A percentile compares a stretch with the other conserved stretches of the same genome.
These are phyloP conservation scores for Pueraria montana DNA, from an alignment of 306 rosid species.

Conservation along the genomic window DNA sequence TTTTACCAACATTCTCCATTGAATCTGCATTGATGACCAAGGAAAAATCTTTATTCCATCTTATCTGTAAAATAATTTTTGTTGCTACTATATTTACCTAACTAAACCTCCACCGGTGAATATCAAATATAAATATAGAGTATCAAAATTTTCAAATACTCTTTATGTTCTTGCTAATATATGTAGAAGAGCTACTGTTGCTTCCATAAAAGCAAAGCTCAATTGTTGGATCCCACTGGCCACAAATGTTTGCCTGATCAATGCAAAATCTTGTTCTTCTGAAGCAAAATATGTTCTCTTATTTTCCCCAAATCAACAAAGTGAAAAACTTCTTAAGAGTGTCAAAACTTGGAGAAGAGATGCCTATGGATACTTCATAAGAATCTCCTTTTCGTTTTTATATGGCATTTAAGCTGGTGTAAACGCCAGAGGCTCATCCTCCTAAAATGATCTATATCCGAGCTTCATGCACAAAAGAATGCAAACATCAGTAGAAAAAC, in stretches of 20 bases:
- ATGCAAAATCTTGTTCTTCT: constrained; percentile 24
- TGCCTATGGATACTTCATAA: constrained; percentile 5
- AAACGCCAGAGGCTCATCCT: constrained; percentile 6
- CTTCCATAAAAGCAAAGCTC: constrained; percentile 24
- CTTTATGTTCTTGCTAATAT: constrained; percentile 18
- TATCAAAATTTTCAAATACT: constrained; percentile 22
- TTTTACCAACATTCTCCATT: not conserved
- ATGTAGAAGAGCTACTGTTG: constrained; percentile 14
- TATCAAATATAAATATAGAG: not conserved
- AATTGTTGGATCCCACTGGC: constrained; percentile 26
- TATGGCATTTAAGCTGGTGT: constrained; percentile 13
- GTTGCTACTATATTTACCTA: not conserved
- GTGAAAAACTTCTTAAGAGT: constrained; percentile 15
- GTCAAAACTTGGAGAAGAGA: not conserved
- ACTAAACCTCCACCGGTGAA: constrained; percentile 25
- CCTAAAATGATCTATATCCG: constrained; percentile 19
- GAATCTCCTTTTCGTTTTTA: constrained; percentile 30
- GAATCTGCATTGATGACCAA: constrained; percentile 16
- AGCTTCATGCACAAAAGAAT: constrained; percentile 36
- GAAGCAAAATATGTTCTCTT: constrained; percentile 10
- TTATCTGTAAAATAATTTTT: not conserved
- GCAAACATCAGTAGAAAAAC: constrained; percentile 18
- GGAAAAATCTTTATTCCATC: constrained; percentile 8
- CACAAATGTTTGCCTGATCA: constrained; percentile 27
- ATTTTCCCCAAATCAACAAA: not conserved